Conservation (phyloP, 495 filamentous ascomycete genomes). For the Podospora appendiculata region DNA sequence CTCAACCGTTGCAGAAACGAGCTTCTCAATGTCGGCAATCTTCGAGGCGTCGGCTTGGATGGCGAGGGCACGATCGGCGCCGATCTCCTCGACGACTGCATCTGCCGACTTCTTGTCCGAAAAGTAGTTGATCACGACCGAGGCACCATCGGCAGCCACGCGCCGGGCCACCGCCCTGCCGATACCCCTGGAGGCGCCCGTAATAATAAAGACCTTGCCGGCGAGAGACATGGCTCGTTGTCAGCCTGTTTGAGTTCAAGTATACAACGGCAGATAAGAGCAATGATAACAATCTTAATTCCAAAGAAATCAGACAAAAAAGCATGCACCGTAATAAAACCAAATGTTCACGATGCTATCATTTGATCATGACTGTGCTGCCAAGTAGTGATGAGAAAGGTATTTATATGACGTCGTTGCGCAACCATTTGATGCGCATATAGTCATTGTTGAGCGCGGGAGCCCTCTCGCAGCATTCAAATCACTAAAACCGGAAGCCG, state of each 20-base stretch:
- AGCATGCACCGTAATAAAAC: too few species aligned
- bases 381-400: too few species aligned
- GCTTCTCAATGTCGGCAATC: conserved; percentile 48
- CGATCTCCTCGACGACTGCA: conserved; percentile 46
- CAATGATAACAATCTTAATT: too few species aligned
- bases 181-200: conserved; percentile 62
- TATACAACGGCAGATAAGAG: not conserved
- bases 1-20: conserved; percentile 53
- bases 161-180: conserved; percentile 50
- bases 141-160: conserved; percentile 51
- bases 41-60: conserved; percentile 58
- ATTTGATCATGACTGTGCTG: too few species aligned
- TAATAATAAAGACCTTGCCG: conserved; percentile 56
- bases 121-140: conserved; percentile 57
- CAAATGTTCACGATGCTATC: too few species aligned
- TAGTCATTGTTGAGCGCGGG: too few species aligned
- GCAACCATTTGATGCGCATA: too few species aligned
- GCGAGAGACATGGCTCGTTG: conserved; percentile 31
- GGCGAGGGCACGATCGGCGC: conserved; percentile 41
- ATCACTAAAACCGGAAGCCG: too few species aligned
- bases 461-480: too few species aligned
- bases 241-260: not conserved
- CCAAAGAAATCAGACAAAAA: too few species aligned
- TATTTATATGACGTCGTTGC: too few species aligned
- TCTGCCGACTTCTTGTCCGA: conserved; percentile 46